These are phyloP conservation scores for Letharia lupina DNA, from an alignment of 495 filamentous ascomycete genomes.

Conservation along the genomic window DNA sequence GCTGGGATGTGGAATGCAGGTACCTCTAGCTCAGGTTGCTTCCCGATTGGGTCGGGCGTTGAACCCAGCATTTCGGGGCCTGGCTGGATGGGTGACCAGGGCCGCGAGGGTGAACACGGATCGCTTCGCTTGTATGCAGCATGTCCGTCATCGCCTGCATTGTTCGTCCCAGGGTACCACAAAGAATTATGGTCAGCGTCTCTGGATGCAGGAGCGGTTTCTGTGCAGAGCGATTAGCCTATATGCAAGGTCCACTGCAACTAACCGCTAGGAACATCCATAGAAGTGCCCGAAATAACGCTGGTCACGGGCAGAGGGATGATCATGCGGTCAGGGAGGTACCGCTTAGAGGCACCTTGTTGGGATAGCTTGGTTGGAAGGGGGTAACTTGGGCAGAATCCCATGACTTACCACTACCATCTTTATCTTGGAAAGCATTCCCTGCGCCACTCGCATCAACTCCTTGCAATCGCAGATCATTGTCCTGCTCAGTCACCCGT, in stretches of 20 bases:
- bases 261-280: not conserved
- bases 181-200: not conserved
- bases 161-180: not conserved
- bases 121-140: not conserved
- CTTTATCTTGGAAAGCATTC: not conserved
- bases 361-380: not conserved
- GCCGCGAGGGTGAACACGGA: not conserved
- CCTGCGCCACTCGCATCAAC: slow-evolving; percentile 3
- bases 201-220: not conserved
- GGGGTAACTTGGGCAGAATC: not conserved
- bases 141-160: not conserved
- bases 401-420: slow-evolving; percentile 2
- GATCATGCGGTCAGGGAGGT: not conserved
- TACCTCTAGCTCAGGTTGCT: not conserved
- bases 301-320: not conserved
- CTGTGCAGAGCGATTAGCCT: not conserved
- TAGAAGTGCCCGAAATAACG: not conserved
- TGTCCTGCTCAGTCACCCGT: not conserved
- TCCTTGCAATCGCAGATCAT: slow-evolving; percentile 3
- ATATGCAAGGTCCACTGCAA: not conserved
- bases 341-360: not conserved
- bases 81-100: not conserved
- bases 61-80: not conserved
- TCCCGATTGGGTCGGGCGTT: not conserved
- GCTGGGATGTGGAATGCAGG: not conserved